Conservation (phyloP, 495 filamentous ascomycete genomes). For the Penicillium goetzii region DNA sequence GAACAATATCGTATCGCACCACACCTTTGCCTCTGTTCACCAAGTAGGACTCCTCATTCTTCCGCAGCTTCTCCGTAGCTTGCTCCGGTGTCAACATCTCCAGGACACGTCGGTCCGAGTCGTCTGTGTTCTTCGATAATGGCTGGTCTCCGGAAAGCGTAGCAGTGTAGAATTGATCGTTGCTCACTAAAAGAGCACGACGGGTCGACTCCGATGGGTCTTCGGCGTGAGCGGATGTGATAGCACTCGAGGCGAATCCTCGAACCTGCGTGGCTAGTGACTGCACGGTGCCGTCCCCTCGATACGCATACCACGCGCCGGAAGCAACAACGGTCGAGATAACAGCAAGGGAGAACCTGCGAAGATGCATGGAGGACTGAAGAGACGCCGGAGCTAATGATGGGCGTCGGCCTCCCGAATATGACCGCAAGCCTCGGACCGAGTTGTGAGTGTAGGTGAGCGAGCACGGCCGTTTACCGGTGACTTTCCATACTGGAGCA, state of each 20-base stretch:
- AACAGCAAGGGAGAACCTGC: constrained; percentile 63
- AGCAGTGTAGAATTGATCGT: constrained; percentile 82
- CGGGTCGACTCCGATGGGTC: constrained; percentile 38
- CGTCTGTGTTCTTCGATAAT: constrained; percentile 82
- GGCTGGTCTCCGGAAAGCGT: constrained; percentile 80
- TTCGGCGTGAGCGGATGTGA: constrained; percentile 36
- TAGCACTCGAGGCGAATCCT: constrained; percentile 37
- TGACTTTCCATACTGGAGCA: constrained; percentile 55
- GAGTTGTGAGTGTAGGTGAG: constrained; percentile 50
- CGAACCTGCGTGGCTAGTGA: constrained; percentile 33
- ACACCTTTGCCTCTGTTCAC: constrained; percentile 91
- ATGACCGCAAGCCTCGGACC: constrained; percentile 49
- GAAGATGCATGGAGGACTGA: constrained; percentile 66
- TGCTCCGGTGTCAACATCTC: constrained; percentile 97
- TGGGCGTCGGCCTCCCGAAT: constrained; percentile 45
- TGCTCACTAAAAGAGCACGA: constrained; percentile 69
- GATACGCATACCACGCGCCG: constrained; percentile 68
- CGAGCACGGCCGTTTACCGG: constrained; percentile 50
- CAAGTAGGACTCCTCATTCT: constrained; percentile 87
- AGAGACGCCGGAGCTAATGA: constrained; percentile 39
- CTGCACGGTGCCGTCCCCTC: constrained; percentile 39
- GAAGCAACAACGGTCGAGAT: constrained; percentile 65
- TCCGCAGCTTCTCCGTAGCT: constrained; percentile 84
- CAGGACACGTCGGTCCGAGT: constrained; percentile 76
- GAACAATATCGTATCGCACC: constrained; percentile 92